Percentiles rank a stretch among this genome's conserved stretches.
Conservation (phyloP, 345 rosid species). For the Pistacia atlantica region DNA sequence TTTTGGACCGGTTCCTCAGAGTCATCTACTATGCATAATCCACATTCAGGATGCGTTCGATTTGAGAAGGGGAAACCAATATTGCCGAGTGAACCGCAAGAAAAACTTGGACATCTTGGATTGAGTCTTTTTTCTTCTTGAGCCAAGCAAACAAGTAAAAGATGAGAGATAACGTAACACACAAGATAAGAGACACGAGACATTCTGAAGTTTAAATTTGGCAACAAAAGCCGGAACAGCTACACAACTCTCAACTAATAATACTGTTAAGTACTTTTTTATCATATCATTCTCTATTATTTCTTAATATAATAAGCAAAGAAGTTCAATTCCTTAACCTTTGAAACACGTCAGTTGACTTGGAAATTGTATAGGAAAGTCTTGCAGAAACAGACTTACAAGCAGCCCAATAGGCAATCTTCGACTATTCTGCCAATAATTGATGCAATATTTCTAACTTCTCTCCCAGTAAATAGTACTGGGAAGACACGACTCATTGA, state of each 20-base stretch:
- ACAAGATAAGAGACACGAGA: too few species aligned
- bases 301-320: too few species aligned
- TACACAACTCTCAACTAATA: background rate
- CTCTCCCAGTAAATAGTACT: too few species aligned
- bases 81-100: constrained; percentile 33
- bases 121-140: background rate
- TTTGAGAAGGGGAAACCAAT: background rate
- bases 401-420: too few species aligned
- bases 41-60: background rate
- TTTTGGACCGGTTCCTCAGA: background rate
- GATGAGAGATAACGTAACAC: background rate
- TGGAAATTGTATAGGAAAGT: too few species aligned
- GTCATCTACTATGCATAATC: background rate
- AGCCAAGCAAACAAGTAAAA: background rate
- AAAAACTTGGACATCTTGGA: constrained; percentile 3
- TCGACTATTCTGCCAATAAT: background rate
- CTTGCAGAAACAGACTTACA: too few species aligned
- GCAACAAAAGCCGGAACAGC: background rate
- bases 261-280: too few species aligned
- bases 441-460: too few species aligned
- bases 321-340: too few species aligned
- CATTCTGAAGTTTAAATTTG: background rate
- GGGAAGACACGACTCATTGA: background rate
- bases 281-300: too few species aligned
- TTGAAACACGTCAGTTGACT: too few species aligned